Evolutionary conservation across 768 basidiomycete species (phyloP), one percentile per base, ranked within the genome.

Genomic region (Tulasnella sp.): DNA sequence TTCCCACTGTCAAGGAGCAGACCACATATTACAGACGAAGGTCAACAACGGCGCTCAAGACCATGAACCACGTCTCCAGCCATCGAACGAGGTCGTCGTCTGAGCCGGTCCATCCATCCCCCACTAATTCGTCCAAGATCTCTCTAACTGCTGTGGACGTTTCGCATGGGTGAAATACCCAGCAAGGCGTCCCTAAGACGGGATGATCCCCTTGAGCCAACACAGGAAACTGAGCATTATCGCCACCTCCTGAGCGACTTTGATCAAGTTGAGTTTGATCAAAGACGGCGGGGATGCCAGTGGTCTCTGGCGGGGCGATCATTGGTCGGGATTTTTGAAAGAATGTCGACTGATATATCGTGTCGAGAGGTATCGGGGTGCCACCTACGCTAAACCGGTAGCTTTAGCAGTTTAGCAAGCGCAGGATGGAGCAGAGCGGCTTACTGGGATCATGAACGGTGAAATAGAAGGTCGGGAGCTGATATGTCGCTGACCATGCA

Each of bases 91-190:
- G 47, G 0, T 37, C 26, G 22, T 9, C 52, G 19, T 64, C 62
- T 0, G 62, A 73, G 17, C 64, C 66, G 7, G 47, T 32, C 62
- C 65, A 72, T 44, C 34, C 59, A 40, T 62, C 22, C 29, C 64
- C n/a, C 29, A 65, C 35, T 62, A 12, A 14, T 19, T 34, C 90
- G 26, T 77, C 75, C 80, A 94, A 78, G 26, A 96, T 80, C 79
- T 95, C 94, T 29, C 81, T 81, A 1, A 96, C 86, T 0, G 87
- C 86, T 39, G 79, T 79, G 11, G 84, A 83, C 3, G 89, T 90
- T 78, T 91, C 88, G 78, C 94, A 96, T 11, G 94, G 94, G 78
- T 96, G 94, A 42, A 96, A 81, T 77, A 89, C 92, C 92, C 92
- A 96, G 71, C 87, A 88, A 9, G 89, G 88, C 2, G 82, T 86